phyloP scores from a whole-genome alignment of 805 yeast species.

The Suhomyces pyralidae region DNA sequence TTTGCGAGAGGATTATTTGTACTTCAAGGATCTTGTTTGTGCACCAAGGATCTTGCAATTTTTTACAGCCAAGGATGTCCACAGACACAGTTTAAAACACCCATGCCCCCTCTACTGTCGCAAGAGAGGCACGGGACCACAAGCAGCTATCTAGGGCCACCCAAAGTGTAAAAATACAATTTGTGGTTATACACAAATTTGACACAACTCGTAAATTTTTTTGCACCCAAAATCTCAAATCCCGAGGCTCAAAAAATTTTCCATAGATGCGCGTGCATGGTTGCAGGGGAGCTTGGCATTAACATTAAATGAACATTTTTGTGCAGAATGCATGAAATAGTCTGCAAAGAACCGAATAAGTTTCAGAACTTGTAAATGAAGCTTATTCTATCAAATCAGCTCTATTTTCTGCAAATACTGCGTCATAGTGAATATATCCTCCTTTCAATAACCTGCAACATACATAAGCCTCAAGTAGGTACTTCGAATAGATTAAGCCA shows the following conservation, averaged over 20 bases:
- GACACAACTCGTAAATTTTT: neutral
- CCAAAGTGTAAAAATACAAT: neutral
- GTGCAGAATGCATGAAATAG: neutral
- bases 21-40: neutral
- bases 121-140: neutral
- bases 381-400: neutral
- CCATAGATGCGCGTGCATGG: neutral
- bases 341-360: neutral
- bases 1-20: neutral
- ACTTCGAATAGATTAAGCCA: conserved; percentile 11
- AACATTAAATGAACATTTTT: neutral
- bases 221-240: neutral
- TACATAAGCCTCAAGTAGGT: neutral
- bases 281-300: neutral
- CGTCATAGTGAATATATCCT: neutral
- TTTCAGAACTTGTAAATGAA: neutral
- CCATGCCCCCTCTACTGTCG: neutral
- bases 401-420: neutral
- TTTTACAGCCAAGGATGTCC: neutral
- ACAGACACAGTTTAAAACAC: neutral
- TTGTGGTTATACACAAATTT: neutral
- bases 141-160: neutral
- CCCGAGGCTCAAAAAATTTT: neutral
- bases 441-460: neutral
- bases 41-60: neutral